Conservation (phyloP, 116 monocot species). For the Dioscorea cayenensis region DNA sequence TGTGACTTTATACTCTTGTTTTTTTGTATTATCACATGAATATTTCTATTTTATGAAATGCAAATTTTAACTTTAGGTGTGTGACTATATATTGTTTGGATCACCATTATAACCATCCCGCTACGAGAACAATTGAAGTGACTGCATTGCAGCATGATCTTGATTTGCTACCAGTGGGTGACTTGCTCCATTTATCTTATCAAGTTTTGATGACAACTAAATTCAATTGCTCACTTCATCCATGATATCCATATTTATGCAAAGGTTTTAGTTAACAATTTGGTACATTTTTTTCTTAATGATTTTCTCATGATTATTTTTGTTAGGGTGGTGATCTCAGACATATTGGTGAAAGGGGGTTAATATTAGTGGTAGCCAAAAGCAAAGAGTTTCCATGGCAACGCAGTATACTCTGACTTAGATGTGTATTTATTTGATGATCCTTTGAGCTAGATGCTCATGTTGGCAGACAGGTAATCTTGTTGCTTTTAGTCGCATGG, state of each 20-base stretch:
- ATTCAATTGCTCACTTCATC: neutral
- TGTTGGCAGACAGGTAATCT: too few relatives aligned
- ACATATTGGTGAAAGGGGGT: too few relatives aligned
- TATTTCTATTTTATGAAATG: neutral
- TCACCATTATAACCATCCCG: slow-evolving; percentile 58
- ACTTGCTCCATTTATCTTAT: neutral
- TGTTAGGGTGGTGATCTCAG: too few relatives aligned
- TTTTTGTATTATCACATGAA: neutral
- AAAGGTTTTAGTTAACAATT: too few relatives aligned
- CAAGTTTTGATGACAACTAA: neutral
- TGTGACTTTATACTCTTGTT: neutral
- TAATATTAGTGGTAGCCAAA: too few relatives aligned
- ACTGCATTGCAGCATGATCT: slow-evolving; percentile 84
- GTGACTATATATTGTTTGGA: slow-evolving; percentile 97
- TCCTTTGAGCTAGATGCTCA: too few relatives aligned
- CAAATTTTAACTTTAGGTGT: slow-evolving; percentile 34
- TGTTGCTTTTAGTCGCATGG: too few relatives aligned
- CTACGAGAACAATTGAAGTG: slow-evolving; percentile 88
- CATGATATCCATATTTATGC: neutral
- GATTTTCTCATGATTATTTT: too few relatives aligned
- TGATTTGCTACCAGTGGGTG: slow-evolving; percentile 79
- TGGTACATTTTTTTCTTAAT: too few relatives aligned
- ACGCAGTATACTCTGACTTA: too few relatives aligned
- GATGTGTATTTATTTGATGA: too few relatives aligned
- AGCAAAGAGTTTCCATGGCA: too few relatives aligned